phyloP scores from a whole-genome alignment of 768 basidiomycete genomes.

The Kwoniella shandongensis region DNA sequence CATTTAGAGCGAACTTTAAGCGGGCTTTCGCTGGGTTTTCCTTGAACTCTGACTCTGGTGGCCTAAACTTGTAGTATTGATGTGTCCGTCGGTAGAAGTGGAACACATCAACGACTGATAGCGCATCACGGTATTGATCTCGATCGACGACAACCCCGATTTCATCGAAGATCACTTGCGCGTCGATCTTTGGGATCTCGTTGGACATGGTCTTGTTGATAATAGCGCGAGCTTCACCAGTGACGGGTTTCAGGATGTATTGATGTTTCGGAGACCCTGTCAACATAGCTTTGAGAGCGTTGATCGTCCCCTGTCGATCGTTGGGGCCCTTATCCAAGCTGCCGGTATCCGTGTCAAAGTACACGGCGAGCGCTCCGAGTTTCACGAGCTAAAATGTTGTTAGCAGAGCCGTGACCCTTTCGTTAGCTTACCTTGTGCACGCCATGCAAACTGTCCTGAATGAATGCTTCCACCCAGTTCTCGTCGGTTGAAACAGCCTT shows the following conservation, averaged over 20 bases:
- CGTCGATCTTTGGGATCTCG: constrained; percentile 78
- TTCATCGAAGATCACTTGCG: constrained; percentile 84
- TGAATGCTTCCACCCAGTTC: constrained; percentile 85
- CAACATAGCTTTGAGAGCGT: constrained; percentile 69
- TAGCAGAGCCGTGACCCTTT: neutral
- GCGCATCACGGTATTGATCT: constrained; percentile 88
- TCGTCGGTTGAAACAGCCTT: constrained; percentile 84
- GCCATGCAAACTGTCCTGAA: constrained; percentile 79
- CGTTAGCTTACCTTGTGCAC: constrained; percentile 73
- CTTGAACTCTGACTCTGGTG: constrained; percentile 63
- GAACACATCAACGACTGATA: constrained; percentile 92
- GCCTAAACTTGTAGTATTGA: constrained; percentile 81
- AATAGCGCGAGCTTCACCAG: constrained; percentile 87
- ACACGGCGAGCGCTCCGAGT: constrained; percentile 80
- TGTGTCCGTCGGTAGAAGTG: constrained; percentile 79
- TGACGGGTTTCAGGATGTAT: constrained; percentile 91
- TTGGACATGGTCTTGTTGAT: constrained; percentile 77
- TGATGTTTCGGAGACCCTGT: constrained; percentile 65
- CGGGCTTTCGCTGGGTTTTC: constrained; percentile 67
- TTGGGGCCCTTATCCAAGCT: constrained; percentile 66
- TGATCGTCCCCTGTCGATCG: constrained; percentile 64
- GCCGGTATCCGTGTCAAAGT: constrained; percentile 88
- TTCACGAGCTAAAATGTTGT: constrained; percentile 69
- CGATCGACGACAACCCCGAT: constrained; percentile 89
- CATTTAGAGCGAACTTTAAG: constrained; percentile 72